Percentiles rank a stretch among this genome's conserved stretches.
These are phyloP conservation scores for Aspergillus hancockii DNA, from an alignment of 495 filamentous ascomycete genomes.

Conservation along the genomic window DNA sequence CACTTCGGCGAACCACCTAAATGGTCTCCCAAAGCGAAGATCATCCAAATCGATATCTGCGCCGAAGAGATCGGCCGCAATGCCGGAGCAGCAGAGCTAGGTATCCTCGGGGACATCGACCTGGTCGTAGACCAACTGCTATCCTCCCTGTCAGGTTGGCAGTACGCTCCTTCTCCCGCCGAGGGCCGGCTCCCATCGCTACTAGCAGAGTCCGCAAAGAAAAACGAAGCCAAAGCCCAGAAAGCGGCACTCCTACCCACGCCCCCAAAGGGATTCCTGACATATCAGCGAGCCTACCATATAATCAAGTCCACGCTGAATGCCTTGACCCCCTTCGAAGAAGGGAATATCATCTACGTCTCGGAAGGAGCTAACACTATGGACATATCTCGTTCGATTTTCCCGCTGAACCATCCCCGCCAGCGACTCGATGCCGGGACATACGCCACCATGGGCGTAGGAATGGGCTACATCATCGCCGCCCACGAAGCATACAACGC, in stretches of 20 bases:
- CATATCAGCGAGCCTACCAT: slow-evolving; percentile 56
- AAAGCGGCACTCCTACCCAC: slow-evolving; percentile 38
- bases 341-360: slow-evolving; percentile 59
- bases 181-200: slow-evolving; percentile 36
- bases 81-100: slow-evolving; percentile 44
- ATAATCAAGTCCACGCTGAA: slow-evolving; percentile 52
- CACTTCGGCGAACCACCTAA: slow-evolving; percentile 62
- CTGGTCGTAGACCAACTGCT: slow-evolving; percentile 53
- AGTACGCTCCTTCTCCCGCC: slow-evolving; percentile 40
- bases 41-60: slow-evolving; percentile 63
- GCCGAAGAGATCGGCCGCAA: slow-evolving; percentile 59
- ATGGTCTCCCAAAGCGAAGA: slow-evolving; percentile 52
- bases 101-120: slow-evolving; percentile 55
- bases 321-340: slow-evolving; percentile 36
- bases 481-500: slow-evolving; percentile 62
- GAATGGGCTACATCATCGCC: slow-evolving; percentile 64
- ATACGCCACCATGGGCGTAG: slow-evolving; percentile 69
- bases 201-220: slow-evolving; percentile 38
- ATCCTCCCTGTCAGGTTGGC: slow-evolving; percentile 42
- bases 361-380: slow-evolving; percentile 70
- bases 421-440: slow-evolving; percentile 65
- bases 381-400: slow-evolving; percentile 65
- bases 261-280: slow-evolving; percentile 44
- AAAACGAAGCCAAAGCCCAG: slow-evolving; percentile 49
- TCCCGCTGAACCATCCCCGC: slow-evolving; percentile 58